phyloP scores from a whole-genome alignment of 805 yeast species.

The Hyphopichia homilentoma region DNA sequence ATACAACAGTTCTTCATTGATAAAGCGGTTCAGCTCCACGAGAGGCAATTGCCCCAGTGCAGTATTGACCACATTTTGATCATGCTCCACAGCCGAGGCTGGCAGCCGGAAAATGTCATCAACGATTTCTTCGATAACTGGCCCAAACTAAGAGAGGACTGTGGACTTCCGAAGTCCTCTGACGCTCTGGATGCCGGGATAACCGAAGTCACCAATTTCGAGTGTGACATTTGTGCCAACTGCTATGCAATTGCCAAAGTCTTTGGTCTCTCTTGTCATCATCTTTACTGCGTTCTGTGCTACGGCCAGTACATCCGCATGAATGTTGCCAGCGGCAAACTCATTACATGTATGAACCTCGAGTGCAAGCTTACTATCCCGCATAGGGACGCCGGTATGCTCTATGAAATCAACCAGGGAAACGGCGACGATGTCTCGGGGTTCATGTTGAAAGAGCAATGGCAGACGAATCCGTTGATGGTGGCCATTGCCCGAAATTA shows the following conservation, averaged over 20 bases:
- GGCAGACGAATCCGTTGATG: conserved; percentile 30
- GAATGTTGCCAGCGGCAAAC: conserved; percentile 36
- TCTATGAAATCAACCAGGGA: conserved; percentile 2
- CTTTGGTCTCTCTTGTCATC: conserved; percentile 64
- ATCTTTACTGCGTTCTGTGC: conserved; percentile 67
- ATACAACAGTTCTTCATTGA: conserved; percentile 20
- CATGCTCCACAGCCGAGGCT: conserved; percentile 33
- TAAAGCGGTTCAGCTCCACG: conserved; percentile 17
- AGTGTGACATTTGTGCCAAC: conserved; percentile 75
- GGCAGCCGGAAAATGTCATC: conserved; percentile 39
- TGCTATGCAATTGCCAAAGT: conserved; percentile 29
- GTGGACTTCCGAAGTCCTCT: conserved; percentile 22
- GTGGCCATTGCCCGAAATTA: conserved; percentile 43
- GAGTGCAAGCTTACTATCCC: conserved; percentile 45
- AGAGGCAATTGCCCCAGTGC: conserved; percentile 24
- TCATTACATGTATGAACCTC: conserved; percentile 67
- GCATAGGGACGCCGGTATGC: conserved; percentile 32
- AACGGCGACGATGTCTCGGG: conserved; percentile 6
- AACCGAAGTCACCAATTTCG: conserved; percentile 17
- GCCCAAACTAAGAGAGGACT: conserved; percentile 16
- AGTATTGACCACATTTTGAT: conserved; percentile 27
- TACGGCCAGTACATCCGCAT: conserved; percentile 57
- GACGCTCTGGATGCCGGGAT: not conserved
- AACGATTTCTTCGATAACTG: conserved; percentile 32
- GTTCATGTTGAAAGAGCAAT: conserved; percentile 10